These are phyloP conservation scores for Camelina sativa DNA, from an alignment of 345 rosid species.

Conservation along the genomic window DNA sequence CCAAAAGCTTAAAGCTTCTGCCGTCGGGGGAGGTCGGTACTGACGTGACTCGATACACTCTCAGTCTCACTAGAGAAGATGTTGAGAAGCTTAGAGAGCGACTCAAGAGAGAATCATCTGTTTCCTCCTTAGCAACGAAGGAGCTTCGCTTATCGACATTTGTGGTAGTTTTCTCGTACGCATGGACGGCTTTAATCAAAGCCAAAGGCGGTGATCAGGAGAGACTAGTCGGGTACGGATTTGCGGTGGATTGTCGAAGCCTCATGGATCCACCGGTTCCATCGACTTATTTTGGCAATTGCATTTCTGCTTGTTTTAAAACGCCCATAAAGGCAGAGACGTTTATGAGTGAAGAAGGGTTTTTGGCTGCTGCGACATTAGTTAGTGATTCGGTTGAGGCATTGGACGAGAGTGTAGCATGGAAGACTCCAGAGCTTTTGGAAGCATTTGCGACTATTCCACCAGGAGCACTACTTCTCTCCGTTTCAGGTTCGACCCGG, in stretches of 20 bases:
- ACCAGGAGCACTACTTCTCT: background rate
- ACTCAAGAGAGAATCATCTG: constrained; percentile 19
- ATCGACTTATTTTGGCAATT: constrained; percentile 47
- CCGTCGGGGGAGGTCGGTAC: background rate
- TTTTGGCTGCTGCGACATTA: constrained; percentile 11
- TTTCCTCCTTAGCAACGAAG: background rate
- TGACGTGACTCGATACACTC: constrained; percentile 24
- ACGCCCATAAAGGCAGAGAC: background rate
- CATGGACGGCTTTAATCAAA: constrained; percentile 25
- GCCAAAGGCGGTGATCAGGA: constrained; percentile 35
- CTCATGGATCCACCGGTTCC: constrained; percentile 47
- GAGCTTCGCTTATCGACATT: constrained; percentile 43
- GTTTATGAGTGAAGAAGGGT: background rate
- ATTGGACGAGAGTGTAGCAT: constrained; percentile 17
- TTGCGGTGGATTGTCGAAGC: constrained; percentile 41
- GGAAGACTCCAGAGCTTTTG: constrained; percentile 10
- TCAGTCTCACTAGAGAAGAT: background rate
- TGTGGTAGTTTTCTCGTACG: constrained; percentile 43
- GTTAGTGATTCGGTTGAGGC: constrained; percentile 25
- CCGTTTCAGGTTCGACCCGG: constrained; percentile 36
- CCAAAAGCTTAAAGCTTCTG: constrained; percentile 12
- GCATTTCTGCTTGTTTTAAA: background rate
- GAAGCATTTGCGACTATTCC: background rate
- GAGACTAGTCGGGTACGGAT: background rate
- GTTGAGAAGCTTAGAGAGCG: background rate